phyloP scores from a whole-genome alignment of 2,329 filamentous ascomycete species.

The Neurospora sp. region DNA sequence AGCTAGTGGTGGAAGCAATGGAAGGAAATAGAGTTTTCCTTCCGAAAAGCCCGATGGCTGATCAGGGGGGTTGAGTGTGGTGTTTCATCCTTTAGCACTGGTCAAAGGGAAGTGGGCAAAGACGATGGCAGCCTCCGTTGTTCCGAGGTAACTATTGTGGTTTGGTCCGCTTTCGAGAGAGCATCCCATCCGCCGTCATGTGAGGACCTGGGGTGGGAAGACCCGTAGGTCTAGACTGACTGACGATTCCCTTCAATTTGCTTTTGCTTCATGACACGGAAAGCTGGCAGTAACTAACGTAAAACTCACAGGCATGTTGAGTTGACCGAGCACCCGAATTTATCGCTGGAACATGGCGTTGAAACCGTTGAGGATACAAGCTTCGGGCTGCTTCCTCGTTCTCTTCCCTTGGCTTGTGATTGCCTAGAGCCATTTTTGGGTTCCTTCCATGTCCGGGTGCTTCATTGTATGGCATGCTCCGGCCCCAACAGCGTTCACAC shows the following conservation, averaged over 20 bases:
- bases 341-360: neutral
- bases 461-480: slow-evolving; percentile 15
- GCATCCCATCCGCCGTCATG: neutral
- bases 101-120: slow-evolving; percentile 22
- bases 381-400: neutral
- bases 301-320: neutral
- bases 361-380: neutral
- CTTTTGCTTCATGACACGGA: neutral
- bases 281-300: neutral
- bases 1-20: slow-evolving; percentile 14
- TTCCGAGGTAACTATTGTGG: slow-evolving; percentile 20
- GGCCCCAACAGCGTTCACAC: slow-evolving; percentile 9
- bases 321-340: neutral
- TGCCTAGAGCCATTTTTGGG: neutral
- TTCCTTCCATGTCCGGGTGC: slow-evolving; percentile 20
- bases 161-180: neutral
- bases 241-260: neutral
- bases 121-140: slow-evolving; percentile 16
- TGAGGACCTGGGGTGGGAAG: slow-evolving; percentile 9
- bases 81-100: slow-evolving; percentile 23
- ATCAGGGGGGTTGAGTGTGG: slow-evolving; percentile 13
- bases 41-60: slow-evolving; percentile 16
- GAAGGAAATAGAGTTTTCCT: slow-evolving; percentile 17
- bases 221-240: slow-evolving; percentile 11
- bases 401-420: slow-evolving; percentile 1